These are phyloP conservation scores for Zymoseptoria ardabiliae DNA, from an alignment of 2,329 filamentous ascomycete species.

Conservation along the genomic window DNA sequence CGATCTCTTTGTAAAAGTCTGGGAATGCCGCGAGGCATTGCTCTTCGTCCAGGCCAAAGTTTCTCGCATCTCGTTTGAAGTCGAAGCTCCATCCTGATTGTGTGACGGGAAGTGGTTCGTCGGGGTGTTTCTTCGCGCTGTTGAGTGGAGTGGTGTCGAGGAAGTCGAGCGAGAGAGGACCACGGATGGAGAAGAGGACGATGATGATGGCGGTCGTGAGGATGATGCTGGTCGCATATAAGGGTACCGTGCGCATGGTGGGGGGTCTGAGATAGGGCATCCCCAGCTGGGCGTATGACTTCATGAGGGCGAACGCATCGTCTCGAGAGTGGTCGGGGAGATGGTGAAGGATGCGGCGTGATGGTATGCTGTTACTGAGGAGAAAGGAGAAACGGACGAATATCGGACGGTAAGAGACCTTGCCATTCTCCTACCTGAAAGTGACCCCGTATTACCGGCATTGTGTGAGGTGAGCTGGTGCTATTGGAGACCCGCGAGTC, in stretches of 20 bases:
- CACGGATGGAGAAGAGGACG: background rate
- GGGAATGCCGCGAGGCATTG: conserved; percentile 28
- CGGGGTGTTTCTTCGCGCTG: background rate
- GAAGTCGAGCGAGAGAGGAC: background rate
- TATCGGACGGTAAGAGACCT: background rate
- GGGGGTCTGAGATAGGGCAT: background rate
- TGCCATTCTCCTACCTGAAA: background rate
- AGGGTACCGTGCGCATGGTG: background rate
- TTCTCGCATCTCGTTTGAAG: conserved; percentile 16
- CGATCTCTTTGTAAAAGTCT: conserved; percentile 25
- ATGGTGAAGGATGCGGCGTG: background rate
- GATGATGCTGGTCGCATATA: background rate
- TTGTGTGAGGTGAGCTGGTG: background rate
- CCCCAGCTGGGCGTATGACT: background rate
- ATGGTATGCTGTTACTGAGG: background rate
- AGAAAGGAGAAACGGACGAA: background rate
- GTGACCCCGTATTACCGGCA: background rate
- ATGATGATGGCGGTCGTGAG: background rate
- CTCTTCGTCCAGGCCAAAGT: conserved; percentile 22
- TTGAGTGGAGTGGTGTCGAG: background rate
- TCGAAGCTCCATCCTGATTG: conserved; percentile 12
- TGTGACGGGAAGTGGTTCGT: background rate
- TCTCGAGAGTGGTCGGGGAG: too few species aligned
- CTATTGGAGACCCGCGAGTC: background rate
- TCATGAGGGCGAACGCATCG: background rate